These are phyloP conservation scores for Fusarium drepaniforme DNA, from an alignment of 2,329 filamentous ascomycete species.

Conservation along the genomic window DNA sequence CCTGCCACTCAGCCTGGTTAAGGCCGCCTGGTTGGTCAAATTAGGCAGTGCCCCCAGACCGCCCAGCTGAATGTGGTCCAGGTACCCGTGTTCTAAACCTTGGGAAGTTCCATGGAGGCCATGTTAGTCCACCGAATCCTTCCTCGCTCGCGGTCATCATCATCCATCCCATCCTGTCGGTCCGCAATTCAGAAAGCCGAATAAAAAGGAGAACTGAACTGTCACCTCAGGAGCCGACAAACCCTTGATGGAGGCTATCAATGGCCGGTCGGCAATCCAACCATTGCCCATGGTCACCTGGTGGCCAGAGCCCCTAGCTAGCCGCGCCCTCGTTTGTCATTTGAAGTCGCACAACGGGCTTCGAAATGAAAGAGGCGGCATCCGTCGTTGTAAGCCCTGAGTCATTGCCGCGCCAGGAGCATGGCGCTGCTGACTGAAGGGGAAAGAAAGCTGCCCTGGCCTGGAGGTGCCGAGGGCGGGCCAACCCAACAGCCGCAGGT, in stretches of 20 bases:
- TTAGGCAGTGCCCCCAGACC: constrained; percentile 18
- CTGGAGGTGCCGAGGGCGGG: constrained; percentile 12
- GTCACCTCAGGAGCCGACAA: constrained; percentile 6
- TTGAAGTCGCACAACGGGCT: constrained; percentile 6
- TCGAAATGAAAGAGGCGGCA: constrained; percentile 8
- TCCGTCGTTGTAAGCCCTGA: constrained; percentile 7
- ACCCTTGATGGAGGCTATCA: constrained; percentile 11
- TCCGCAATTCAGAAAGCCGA: not conserved
- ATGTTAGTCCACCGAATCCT: constrained; percentile 10
- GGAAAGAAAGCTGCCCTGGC: constrained; percentile 8
- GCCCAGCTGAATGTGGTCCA: not conserved
- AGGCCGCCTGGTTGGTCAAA: constrained; percentile 1
- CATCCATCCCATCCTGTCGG: not conserved
- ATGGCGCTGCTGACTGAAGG: constrained; percentile 6
- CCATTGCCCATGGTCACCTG: constrained; percentile 5
- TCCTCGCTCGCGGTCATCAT: not conserved
- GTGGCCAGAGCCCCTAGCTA: constrained; percentile 17
- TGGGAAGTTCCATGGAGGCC: constrained; percentile 2
- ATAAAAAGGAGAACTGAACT: not conserved
- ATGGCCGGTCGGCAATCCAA: constrained; percentile 4
- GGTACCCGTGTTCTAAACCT: constrained; percentile 10
- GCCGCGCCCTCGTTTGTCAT: constrained; percentile 13
- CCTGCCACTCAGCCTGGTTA: constrained; percentile 2
- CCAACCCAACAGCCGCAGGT: constrained; percentile 34
- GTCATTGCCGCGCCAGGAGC: constrained; percentile 6